Percentiles rank a stretch among this genome's conserved stretches.
phyloP scores from a whole-genome alignment of 2,329 filamentous ascomycete species.

The Microthyrium microscopicum region DNA sequence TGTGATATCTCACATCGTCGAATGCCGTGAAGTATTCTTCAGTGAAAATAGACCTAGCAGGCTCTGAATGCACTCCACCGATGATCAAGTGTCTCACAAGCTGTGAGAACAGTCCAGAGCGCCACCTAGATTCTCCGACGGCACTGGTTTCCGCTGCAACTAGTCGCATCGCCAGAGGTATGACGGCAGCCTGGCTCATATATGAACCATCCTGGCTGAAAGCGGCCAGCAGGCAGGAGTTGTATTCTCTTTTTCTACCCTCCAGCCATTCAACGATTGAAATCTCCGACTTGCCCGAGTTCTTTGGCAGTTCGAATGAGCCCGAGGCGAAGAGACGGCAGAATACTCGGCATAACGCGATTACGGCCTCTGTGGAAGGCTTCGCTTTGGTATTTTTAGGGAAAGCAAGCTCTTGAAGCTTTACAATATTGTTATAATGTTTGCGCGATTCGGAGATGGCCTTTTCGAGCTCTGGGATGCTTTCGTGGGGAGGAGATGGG shows the following conservation, averaged over 20 bases:
- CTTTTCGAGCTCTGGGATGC: slow-evolving; percentile 41
- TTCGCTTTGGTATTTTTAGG: slow-evolving; percentile 26
- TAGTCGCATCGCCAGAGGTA: slow-evolving; percentile 66
- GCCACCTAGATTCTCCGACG: slow-evolving; percentile 51
- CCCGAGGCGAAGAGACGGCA: slow-evolving; percentile 63
- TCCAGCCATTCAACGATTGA: slow-evolving; percentile 66
- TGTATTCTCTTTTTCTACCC: slow-evolving; percentile 56
- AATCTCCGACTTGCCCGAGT: slow-evolving; percentile 46
- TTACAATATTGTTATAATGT: slow-evolving; percentile 80
- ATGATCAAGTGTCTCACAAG: slow-evolving; percentile 48
- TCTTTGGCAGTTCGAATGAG: slow-evolving; percentile 39
- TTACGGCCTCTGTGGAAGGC: slow-evolving; percentile 43
- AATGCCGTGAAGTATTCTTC: slow-evolving; percentile 64
- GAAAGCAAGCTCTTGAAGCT: slow-evolving; percentile 49
- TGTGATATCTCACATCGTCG: slow-evolving; percentile 73
- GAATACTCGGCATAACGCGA: slow-evolving; percentile 77
- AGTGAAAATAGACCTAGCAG: slow-evolving; percentile 54
- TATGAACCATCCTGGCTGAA: slow-evolving; percentile 43
- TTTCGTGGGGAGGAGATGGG: too few relatives aligned
- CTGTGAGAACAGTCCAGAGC: slow-evolving; percentile 45
- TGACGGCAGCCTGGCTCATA: slow-evolving; percentile 53
- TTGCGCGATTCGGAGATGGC: slow-evolving; percentile 73
- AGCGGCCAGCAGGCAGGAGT: slow-evolving; percentile 42
- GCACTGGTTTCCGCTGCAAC: slow-evolving; percentile 62
- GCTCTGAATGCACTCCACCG: slow-evolving; percentile 34